A percentile compares a stretch with the other conserved stretches of the same genome.
Conservation (phyloP, 169 alveolate species). For the Eimeria zaria region DNA sequence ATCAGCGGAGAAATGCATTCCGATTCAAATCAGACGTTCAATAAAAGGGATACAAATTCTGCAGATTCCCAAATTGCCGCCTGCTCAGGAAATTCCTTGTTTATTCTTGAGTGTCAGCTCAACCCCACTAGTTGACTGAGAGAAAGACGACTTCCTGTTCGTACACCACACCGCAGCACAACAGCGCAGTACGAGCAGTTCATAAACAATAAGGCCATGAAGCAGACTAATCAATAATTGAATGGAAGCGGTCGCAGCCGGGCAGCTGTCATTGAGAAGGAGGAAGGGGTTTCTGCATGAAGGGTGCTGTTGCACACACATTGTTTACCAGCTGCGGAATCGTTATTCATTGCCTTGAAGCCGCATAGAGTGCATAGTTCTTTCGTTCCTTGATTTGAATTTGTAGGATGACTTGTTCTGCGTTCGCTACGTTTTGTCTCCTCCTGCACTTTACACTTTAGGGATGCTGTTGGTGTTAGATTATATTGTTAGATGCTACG, state of each 20-base stretch:
- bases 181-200: background rate
- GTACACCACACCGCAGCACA: background rate
- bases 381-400: background rate
- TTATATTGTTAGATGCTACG: background rate
- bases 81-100: background rate
- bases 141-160: background rate
- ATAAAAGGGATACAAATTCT: background rate
- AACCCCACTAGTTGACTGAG: constrained; percentile 6
- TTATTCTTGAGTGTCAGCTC: constrained; percentile 53
- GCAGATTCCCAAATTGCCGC: background rate
- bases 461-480: background rate
- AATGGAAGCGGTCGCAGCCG: background rate
- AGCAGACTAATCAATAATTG: background rate
- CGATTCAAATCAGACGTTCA: background rate
- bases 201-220: background rate
- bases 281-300: background rate
- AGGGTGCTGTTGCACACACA: background rate
- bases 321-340: background rate
- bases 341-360: background rate
- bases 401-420: background rate
- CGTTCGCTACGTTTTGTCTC: background rate
- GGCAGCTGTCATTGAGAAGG: background rate
- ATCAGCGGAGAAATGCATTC: background rate
- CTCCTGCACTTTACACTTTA: background rate
- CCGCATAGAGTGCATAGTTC: constrained; percentile 50